Conservation (phyloP, 495 filamentous ascomycete species). For the Oleoguttula mirabilis region DNA sequence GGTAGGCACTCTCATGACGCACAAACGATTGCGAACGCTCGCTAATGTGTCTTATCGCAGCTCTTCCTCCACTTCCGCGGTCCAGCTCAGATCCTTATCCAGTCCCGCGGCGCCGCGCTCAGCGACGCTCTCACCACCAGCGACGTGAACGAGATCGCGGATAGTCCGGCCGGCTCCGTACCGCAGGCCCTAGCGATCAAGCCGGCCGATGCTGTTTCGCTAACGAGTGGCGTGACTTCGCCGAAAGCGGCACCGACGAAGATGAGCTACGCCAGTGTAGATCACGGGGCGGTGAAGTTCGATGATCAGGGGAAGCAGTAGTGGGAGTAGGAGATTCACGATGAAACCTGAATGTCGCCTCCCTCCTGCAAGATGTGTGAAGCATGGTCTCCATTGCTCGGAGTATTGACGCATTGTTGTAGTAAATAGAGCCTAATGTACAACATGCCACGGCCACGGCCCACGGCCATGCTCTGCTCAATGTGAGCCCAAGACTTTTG, state of each 20-base stretch:
- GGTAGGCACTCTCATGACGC: conserved; percentile 30
- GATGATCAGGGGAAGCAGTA: conserved; percentile 5
- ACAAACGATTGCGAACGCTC: neutral
- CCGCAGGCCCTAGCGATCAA: conserved; percentile 38
- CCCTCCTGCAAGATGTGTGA: too few species aligned
- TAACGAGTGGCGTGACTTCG: neutral
- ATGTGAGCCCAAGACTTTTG: too few species aligned
- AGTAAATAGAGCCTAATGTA: too few species aligned
- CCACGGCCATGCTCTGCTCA: too few species aligned
- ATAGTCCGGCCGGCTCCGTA: conserved; percentile 47
- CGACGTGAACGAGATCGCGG: conserved; percentile 80
- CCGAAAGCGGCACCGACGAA: conserved; percentile 9
- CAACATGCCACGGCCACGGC: too few species aligned
- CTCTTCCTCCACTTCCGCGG: conserved; percentile 83
- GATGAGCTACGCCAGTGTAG: conserved; percentile 19
- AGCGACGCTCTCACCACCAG: conserved; percentile 60
- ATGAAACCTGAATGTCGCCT: too few species aligned
- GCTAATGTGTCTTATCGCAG: conserved; percentile 27
- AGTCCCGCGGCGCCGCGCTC: conserved; percentile 63
- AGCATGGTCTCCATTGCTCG: too few species aligned
- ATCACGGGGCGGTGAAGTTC: conserved; percentile 16
- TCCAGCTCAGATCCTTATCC: conserved; percentile 71
- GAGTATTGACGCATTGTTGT: too few species aligned
- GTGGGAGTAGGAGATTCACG: neutral
- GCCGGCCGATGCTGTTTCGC: conserved; percentile 3